phyloP scores from a whole-genome alignment of 1,284 basidiomycete genomes.

The Coniophora puteana region DNA sequence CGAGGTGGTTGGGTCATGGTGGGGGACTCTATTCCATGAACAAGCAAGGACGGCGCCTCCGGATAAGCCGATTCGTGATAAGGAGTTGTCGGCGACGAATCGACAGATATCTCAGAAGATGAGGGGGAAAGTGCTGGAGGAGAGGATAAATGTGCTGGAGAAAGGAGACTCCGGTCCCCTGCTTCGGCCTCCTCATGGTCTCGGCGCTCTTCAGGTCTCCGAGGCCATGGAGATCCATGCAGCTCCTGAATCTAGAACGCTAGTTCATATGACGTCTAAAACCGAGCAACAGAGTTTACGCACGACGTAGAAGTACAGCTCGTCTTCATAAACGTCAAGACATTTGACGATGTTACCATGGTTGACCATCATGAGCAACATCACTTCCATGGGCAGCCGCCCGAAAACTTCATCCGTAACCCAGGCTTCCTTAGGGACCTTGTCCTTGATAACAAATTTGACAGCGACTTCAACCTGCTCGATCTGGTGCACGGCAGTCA shows the following conservation, averaged over 20 bases:
- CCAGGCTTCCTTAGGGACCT: slow-evolving; percentile 80
- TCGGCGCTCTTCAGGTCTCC: too few relatives aligned
- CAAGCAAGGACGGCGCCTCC: slow-evolving; percentile 16
- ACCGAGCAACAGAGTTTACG: slow-evolving; percentile 23
- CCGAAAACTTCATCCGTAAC: slow-evolving; percentile 61
- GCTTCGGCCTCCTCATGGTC: too few relatives aligned
- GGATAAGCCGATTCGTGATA: slow-evolving; percentile 27
- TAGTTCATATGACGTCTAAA: slow-evolving; percentile 3
- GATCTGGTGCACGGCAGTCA: slow-evolving; percentile 63
- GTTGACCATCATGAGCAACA: slow-evolving; percentile 69
- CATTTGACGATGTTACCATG: slow-evolving; percentile 84
- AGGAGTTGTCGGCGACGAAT: slow-evolving; percentile 41
- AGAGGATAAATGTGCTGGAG: slow-evolving; percentile 35
- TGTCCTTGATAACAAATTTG: slow-evolving; percentile 89
- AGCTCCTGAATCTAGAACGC: slow-evolving; percentile 78
- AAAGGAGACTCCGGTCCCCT: too few relatives aligned
- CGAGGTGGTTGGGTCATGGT: slow-evolving; percentile 7
- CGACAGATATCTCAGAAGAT: slow-evolving; percentile 43
- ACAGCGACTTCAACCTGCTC: slow-evolving; percentile 76
- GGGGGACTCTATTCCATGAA: slow-evolving; percentile 16
- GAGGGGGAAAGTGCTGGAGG: slow-evolving; percentile 59
- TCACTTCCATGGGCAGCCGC: slow-evolving; percentile 76
- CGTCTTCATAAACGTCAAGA: slow-evolving; percentile 81
- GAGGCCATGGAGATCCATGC: slow-evolving; percentile 84
- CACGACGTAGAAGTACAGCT: slow-evolving; percentile 83